These are phyloP conservation scores for Polychytrium aggregatum DNA, from an alignment of 192 early-diverging fungal species.

Conservation along the genomic window DNA sequence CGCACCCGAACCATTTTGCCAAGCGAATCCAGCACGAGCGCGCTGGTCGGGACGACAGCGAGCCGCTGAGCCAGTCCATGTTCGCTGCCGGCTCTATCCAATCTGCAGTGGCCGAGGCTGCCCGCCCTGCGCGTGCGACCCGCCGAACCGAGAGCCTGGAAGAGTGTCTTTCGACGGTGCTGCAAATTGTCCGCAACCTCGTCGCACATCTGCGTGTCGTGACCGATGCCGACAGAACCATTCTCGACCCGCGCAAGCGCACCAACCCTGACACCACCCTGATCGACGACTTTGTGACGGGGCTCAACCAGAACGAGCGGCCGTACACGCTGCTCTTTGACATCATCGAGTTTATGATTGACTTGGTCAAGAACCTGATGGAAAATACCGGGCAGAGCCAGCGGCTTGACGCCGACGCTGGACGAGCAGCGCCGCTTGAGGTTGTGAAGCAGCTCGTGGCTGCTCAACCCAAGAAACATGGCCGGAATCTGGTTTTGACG, in stretches of 20 bases:
- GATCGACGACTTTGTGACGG: too few relatives aligned
- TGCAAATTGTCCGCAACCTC: conserved; percentile 8
- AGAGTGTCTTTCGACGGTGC: neutral
- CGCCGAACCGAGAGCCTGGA: neutral
- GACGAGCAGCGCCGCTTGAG: too few relatives aligned
- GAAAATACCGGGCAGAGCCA: too few relatives aligned
- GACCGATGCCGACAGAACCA: conserved; percentile 1
- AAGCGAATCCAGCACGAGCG: conserved; percentile 2
- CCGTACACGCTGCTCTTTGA: too few relatives aligned
- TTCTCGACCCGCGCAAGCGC: conserved; percentile 18
- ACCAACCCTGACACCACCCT: too few relatives aligned
- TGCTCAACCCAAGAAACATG: too few relatives aligned
- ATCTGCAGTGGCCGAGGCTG: neutral
- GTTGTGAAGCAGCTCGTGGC: too few relatives aligned
- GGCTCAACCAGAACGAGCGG: too few relatives aligned
- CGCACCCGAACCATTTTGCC: conserved; percentile 15
- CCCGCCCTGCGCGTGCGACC: neutral
- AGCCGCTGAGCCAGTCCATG: neutral
- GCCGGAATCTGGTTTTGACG: too few relatives aligned
- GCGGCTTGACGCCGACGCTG: too few relatives aligned
- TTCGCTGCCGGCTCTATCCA: neutral
- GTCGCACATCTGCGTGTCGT: conserved; percentile 5
- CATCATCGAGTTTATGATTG: too few relatives aligned
- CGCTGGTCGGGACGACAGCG: neutral
- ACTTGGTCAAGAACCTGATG: too few relatives aligned